Evolutionary conservation across 2,329 filamentous ascomycete genomes (phyloP), one percentile per base, ranked within the genome.

Genomic region (Aureobasidium sp.): DNA sequence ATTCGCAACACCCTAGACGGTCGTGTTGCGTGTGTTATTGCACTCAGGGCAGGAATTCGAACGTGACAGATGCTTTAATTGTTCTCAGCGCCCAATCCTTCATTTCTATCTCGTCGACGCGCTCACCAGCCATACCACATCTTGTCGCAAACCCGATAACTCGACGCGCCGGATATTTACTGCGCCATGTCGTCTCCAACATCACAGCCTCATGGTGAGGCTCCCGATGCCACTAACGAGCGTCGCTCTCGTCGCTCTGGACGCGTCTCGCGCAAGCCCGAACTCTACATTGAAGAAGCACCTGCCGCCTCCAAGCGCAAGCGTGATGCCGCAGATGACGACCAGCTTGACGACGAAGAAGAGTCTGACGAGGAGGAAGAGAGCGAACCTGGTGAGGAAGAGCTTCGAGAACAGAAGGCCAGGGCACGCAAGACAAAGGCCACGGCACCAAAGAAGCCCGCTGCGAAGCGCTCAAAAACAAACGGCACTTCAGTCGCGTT

Each of bases 391-490:
- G 77, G 78, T 50, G 80, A 81, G 67, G 80, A 82, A 66, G 80
- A 81, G 70, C 56, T 79, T 24, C 75, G 75, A 63, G 79, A 78
- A 64, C 72, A 66, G 59, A 64, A 66, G 29, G 69, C 69, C 61
- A 70, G 65, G 61, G 62, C 68, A 47, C 69, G 68, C 29, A 70
- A 71, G 63, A 39, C 69, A 13, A 71, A 71, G 63, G 67, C 68
- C 48, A 62, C 72, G 2, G 67, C 73, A 44, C 63, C 69, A 5
- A 71, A 69, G 63, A 72, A 71, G 64, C 69, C 72, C 44, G 76
- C 78, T 20, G 71, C 78, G 29, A 84, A 84, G 73, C 83, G 85
- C 71, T 74, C 80, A 43, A 86, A 82, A 71, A 81, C 81, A 32
- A 79, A 81, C 66, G 78, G 79, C 56, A 78, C 80, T 63, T 77